phyloP scores from a whole-genome alignment of 176 grass and related monocot species.

The Tillandsia leiboldiana region DNA sequence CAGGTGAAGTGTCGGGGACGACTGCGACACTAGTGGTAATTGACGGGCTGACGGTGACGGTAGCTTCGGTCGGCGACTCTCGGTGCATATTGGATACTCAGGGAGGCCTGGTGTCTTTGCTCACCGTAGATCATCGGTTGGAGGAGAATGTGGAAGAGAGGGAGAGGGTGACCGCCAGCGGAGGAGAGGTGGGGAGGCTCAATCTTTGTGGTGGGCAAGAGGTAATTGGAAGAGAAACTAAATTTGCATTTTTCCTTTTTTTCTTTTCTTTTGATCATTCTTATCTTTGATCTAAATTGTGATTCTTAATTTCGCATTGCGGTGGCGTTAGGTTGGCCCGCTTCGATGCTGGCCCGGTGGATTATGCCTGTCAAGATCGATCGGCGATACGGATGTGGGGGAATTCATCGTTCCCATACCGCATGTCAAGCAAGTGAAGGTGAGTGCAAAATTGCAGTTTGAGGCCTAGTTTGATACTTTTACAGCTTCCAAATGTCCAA shows the following conservation, averaged over 20 bases:
- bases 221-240: slow-evolving; percentile 29
- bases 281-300: neutral
- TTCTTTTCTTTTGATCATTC: neutral
- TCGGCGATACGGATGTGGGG: slow-evolving; percentile 89
- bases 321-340: slow-evolving; percentile 55
- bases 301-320: neutral
- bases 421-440: slow-evolving; percentile 99
- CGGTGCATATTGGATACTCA: slow-evolving; percentile 80
- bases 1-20: slow-evolving; percentile 86
- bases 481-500: too few relatives aligned
- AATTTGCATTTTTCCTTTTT: neutral
- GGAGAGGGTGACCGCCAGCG: slow-evolving; percentile 78
- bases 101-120: slow-evolving; percentile 57
- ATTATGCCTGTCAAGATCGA: slow-evolving; percentile 91
- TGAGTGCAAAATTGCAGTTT: slow-evolving; percentile 24
- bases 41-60: slow-evolving; percentile 74
- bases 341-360: slow-evolving; percentile 98
- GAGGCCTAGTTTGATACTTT: neutral
- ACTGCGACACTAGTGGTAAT: slow-evolving; percentile 82
- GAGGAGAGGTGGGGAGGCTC: slow-evolving; percentile 86
- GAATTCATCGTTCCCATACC: slow-evolving; percentile 94
- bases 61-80: slow-evolving; percentile 92
- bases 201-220: slow-evolving; percentile 83
- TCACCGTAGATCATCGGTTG: slow-evolving; percentile 83
- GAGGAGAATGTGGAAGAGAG: slow-evolving; percentile 92